Evolutionary conservation across 805 yeast species (phyloP).

Genomic region (Candida sakaeoensis): DNA sequence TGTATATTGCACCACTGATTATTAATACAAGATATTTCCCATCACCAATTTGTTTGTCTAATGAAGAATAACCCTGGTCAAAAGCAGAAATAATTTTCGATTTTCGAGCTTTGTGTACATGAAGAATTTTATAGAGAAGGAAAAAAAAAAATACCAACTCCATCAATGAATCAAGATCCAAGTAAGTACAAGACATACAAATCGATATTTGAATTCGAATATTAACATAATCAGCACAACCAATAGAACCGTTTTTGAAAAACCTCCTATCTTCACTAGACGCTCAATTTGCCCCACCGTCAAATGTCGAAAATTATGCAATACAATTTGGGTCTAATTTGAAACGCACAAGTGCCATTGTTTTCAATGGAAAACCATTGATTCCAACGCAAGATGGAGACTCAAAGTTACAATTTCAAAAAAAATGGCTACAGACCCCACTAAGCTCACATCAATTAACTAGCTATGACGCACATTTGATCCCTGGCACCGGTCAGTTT

Average conservation of each 20-base stretch:
- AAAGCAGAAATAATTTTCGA: too few relatives aligned
- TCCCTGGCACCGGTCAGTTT: conserved; percentile 59
- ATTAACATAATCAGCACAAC: conserved; percentile 24
- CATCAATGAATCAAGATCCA: conserved; percentile 11
- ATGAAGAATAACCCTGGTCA: too few relatives aligned
- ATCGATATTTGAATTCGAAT: neutral
- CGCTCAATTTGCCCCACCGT: conserved; percentile 25
- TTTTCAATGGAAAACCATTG: conserved; percentile 57
- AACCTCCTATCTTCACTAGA: conserved; percentile 33
- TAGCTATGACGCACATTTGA: conserved; percentile 62
- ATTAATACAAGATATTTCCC: too few relatives aligned
- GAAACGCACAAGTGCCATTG: conserved; percentile 48
- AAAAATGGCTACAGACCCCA: conserved; percentile 56
- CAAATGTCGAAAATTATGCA: conserved; percentile 37
- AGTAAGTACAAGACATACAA: conserved; percentile 9
- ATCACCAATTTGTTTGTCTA: too few relatives aligned
- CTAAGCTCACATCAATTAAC: conserved; percentile 58
- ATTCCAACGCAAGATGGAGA: conserved; percentile 17
- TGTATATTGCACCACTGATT: too few relatives aligned
- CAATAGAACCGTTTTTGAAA: conserved; percentile 39
- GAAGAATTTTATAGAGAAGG: neutral
- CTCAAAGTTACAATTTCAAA: conserved; percentile 49
- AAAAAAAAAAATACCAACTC: conserved; percentile 1
- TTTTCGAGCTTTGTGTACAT: too few relatives aligned
- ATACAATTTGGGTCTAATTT: conserved; percentile 50